Evolutionary conservation across 345 rosid species (phyloP), one percentile per base, ranked within the genome.

Genomic region (Citrus mangshanensis): DNA sequence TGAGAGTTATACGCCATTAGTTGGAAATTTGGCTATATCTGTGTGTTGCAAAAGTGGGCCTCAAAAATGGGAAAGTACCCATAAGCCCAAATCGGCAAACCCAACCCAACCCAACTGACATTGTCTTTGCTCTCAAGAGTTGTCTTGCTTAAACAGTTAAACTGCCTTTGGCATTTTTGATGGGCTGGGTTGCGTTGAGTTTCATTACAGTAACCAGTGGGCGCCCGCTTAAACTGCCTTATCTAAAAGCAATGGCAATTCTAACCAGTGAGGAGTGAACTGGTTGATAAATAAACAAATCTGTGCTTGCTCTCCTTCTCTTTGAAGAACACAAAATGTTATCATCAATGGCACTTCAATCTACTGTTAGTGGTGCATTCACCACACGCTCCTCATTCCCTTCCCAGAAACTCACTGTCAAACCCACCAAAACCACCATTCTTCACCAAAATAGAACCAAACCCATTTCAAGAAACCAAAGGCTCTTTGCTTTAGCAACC

Each of bases 291-390:
- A 51, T 18, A 64, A 55, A 9, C 30, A 67, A 74, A 19, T 51
- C 67, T 14, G 4, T 32, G 32, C 61, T 56, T 34, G 13, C 75
- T 37, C 7, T 18, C n/a, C 21, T 68, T 64, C 37, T 68, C 60
- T 59, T 3, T 22, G 49, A 19, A 22, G 4, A 25, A 19, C 61
- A 1, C 51, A 74, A 75, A 81, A 87, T 90, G 89, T 82, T 86
- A 49, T 78, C 91, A 34, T 81, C 91, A 78, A 84, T 86, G 85
- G 85, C 89, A 38, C 73, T 84, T 42, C 91, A 87, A 38, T 81
- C 81, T 58, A 38, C 79, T 51, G 22, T 78, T 12, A 70, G 42
- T 27, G 24, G 54, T 73, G 64, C 81, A 73, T 82, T 88, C 70
- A 72, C 82, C 64, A 76, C 80, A 32, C 65, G 32, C 34, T 60